Conservation (phyloP, 495 filamentous ascomycete genomes). For the Talaromyces borbonicus region DNA sequence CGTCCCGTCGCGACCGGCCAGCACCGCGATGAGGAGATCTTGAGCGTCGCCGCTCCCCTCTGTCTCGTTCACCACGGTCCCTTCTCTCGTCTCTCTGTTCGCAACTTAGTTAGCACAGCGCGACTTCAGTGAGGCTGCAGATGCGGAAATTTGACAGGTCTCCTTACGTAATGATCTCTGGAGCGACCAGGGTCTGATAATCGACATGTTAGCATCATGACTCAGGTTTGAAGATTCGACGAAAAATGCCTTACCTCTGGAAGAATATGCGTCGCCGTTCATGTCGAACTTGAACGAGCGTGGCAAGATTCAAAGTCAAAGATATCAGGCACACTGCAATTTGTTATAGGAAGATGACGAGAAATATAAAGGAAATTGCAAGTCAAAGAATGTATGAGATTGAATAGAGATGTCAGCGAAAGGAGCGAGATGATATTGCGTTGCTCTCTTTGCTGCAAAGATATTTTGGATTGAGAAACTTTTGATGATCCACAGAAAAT, state of each 20-base stretch:
- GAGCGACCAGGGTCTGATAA: conserved; percentile 54
- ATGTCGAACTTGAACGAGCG: conserved; percentile 42
- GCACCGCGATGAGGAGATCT: conserved; percentile 62
- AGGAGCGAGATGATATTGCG: neutral
- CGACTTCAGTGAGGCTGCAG: too few species aligned
- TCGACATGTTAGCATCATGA: neutral
- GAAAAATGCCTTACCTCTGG: conserved; percentile 51
- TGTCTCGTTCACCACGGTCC: conserved; percentile 28
- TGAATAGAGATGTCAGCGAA: neutral
- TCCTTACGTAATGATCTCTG: conserved; percentile 63
- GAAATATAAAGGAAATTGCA: neutral
- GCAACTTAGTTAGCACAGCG: too few species aligned
- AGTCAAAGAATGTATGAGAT: neutral
- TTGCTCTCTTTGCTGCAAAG: conserved; percentile 4
- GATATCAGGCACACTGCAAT: neutral
- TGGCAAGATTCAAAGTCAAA: conserved; percentile 21
- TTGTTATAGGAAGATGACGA: neutral
- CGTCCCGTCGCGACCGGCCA: conserved; percentile 47
- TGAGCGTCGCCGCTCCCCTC: conserved; percentile 57
- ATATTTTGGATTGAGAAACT: neutral
- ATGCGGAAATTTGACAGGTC: too few species aligned
- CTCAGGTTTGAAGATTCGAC: neutral
- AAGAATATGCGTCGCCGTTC: conserved; percentile 82
- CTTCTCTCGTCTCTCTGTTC: conserved; percentile 44
- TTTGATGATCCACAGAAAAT: neutral